phyloP scores from a whole-genome alignment of 2,329 filamentous ascomycete genomes.

The Stemphylium lycopersici region DNA sequence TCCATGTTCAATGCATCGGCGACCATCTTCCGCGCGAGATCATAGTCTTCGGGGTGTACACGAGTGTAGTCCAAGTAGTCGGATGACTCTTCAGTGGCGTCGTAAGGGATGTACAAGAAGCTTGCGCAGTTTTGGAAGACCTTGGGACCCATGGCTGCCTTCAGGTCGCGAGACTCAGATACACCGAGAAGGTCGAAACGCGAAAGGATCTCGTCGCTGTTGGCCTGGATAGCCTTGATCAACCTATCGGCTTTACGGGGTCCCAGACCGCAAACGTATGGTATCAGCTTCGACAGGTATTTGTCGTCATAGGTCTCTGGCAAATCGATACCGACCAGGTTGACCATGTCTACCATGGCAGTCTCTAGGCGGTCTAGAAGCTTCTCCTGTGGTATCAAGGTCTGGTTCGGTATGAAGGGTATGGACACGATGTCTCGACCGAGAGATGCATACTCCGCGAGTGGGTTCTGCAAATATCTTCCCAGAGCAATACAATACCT shows the following conservation, averaged over 20 bases:
- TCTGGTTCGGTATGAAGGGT: conserved; percentile 87
- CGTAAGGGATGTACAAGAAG: conserved; percentile 89
- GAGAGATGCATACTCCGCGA: conserved; percentile 94
- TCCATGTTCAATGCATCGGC: conserved; percentile 95
- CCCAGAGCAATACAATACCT: conserved; percentile 90
- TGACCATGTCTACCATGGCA: conserved; percentile 98
- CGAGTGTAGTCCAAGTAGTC: conserved; percentile 96
- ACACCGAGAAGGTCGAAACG: conserved; percentile 89
- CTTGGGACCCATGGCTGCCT: conserved; percentile 71
- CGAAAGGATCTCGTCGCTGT: conserved; percentile 83
- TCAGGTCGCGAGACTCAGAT: conserved; percentile 61
- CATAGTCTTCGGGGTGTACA: conserved; percentile 98
- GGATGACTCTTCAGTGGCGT: conserved; percentile 77
- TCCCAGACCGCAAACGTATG: conserved; percentile 89
- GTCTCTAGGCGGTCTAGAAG: conserved; percentile 85
- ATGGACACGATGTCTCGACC: conserved; percentile 87
- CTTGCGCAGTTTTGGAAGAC: conserved; percentile 98
- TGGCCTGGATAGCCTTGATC: conserved; percentile 88
- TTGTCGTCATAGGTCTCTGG: conserved; percentile 85
- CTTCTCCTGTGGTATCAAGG: conserved; percentile 86
- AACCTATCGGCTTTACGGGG: conserved; percentile 87
- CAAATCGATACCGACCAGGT: conserved; percentile 92
- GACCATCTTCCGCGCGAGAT: conserved; percentile 97
- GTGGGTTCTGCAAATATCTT: conserved; percentile 90
- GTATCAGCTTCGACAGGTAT: conserved; percentile 84